Base-by-base conservation (phyloP, 129 eudicot genomes). In the Centrapalus pauciflorus region DNA sequence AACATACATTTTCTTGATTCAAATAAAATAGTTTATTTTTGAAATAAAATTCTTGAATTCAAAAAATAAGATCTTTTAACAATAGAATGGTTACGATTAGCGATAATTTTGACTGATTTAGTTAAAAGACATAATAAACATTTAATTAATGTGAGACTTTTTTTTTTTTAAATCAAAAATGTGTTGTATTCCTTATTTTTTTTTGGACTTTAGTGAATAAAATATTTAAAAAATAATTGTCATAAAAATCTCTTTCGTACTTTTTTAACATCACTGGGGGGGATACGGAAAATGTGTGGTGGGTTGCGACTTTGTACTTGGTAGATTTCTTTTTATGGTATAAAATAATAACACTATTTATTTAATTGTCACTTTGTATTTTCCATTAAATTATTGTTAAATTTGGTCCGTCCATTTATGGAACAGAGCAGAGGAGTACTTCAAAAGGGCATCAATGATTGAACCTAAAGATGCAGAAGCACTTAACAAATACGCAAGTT, bases 391-490 rank as follows among this genome's bases (percentile, higher is more conserved):
- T 5, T 41, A 1, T 9, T 24, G n/a, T 45, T 23, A 56, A 45
- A 56, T 55, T 37, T 66, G 67, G 54, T 66, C 26, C 38, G 12
- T 75, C 0, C 0, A n/a, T n/a, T n/a, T n/a, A n/a, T n/a, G n/a
- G n/a, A 9, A 66, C 85, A 92, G 98, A 68, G 98, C 98, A 0
- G 98, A 92, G 62, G 85, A 85, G 12, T 92, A 92, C 76, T 88
- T 92, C 82, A 88, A 88, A 79, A 81, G 83, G 76, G 98, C 98
- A 0, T 73, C 74, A 0, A 37, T 11, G 37, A 85, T 77, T 76
- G 98, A 92, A 75, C 96, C 98, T 2, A 88, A 83, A 68, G 98
- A 92, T 58, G 96, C 96, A 0, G 98, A 92, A 52, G 96, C 95
- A 14, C 60, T 83, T 55, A 88, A 56, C 84, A 88, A 92, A 56